Base-by-base conservation (phyloP, 108 stramenopile species). In the Phaeodactylum tricornutum region DNA sequence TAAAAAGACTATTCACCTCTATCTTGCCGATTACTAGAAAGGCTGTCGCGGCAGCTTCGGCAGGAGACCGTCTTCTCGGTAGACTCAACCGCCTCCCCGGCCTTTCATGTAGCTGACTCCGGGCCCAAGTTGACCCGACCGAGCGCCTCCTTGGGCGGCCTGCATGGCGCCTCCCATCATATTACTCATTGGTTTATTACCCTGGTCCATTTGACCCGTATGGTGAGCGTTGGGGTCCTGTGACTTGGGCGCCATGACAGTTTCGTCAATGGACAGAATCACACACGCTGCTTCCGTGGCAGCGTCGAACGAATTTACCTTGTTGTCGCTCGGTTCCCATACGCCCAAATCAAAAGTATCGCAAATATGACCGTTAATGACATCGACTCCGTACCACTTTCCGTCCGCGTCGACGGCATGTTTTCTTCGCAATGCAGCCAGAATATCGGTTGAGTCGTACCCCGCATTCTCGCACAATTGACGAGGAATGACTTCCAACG, bases 251-350 rank as follows among this genome's bases (percentile, higher is more conserved):
- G 93, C 96, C 61, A 95, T 84, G 43, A 98, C 93, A 16, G 98
- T 99, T 71, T 99, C 98, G 61, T 99, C 98, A 65, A 99, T 96
- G 29, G 79, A 82, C 9, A 99, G 80, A 60, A 99, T 95, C 16
- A 97, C 88, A 59, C 94, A 93, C 0, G 98, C 96, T 1, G 98
- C 98, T 71, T 99, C 98, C 11, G 89, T 67, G 5, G 98, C 96
- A 29, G 96, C 85, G 6, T 79, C 69, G 17, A 97, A 49, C 17
- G 87, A 84, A 59, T 96, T 94, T 36, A 71, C 70, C 67, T 99
- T 99, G 79, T 97, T 97, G 66, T 93, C 75, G 29, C 77, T 76
- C 14, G 98, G 98, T 75, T 99, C 98, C 98, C 98, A 99, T 47
- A 99, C 92, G 32, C 92, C 93, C 29, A 68, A 49, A 32, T 83